These are phyloP conservation scores for Coffea canephora DNA, from an alignment of 257 asterid species.

Conservation along the genomic window DNA sequence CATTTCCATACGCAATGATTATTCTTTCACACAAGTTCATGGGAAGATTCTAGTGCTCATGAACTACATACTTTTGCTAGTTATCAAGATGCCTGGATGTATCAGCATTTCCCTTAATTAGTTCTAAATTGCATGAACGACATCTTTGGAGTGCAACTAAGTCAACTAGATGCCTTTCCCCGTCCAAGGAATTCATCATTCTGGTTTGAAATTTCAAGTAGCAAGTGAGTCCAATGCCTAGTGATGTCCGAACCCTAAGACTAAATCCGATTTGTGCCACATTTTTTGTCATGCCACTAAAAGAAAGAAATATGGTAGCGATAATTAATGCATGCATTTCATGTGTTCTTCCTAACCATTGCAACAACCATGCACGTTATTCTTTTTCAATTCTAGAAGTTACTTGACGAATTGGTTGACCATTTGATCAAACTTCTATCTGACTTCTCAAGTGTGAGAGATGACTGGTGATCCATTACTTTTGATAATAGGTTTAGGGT, in stretches of 20 bases:
- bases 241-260: not conserved
- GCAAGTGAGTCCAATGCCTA: conserved; percentile 4
- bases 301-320: not conserved
- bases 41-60: not conserved
- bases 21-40: not conserved
- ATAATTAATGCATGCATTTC: not conserved
- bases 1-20: not conserved
- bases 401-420: too few species aligned
- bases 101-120: not conserved
- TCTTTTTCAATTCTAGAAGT: too few species aligned
- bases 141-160: not conserved
- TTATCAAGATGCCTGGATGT: not conserved
- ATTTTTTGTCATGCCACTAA: not conserved
- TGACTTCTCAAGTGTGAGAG: not conserved
- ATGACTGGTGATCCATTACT: not conserved
- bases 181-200: not conserved
- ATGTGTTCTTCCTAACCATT: not conserved
- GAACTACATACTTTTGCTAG: too few species aligned
- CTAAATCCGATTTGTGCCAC: not conserved
- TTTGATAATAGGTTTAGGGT: not conserved
- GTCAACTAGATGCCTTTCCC: not conserved
- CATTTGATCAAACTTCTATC: too few species aligned
- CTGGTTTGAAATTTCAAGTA: not conserved
- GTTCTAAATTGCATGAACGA: conserved; percentile 1
- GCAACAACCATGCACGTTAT: not conserved